Conservation (phyloP, 2,329 filamentous ascomycete species). For the Aspergillus puulaauensis region DNA sequence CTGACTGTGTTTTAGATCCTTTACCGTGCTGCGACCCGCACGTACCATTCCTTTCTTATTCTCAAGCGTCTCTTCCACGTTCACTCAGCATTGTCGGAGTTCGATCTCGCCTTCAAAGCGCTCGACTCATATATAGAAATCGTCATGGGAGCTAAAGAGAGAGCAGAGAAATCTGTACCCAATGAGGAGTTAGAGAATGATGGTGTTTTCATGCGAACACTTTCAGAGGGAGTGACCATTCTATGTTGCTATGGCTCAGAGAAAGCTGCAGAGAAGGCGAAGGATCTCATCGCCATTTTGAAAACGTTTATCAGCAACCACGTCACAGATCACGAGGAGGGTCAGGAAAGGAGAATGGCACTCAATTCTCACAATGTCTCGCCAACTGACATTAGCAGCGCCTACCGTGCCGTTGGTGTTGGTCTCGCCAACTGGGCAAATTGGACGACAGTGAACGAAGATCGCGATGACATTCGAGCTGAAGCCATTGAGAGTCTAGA, state of each 20-base stretch:
- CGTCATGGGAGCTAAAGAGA: slow-evolving; percentile 78
- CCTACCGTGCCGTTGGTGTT: slow-evolving; percentile 83
- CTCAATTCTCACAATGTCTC: slow-evolving; percentile 46
- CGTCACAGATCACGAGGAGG: slow-evolving; percentile 30
- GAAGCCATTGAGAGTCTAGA: slow-evolving; percentile 76
- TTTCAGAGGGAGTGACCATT: slow-evolving; percentile 75
- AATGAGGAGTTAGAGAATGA: slow-evolving; percentile 75
- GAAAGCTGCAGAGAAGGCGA: slow-evolving; percentile 75
- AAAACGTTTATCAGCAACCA: slow-evolving; percentile 72
- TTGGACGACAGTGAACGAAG: slow-evolving; percentile 71
- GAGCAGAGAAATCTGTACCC: slow-evolving; percentile 68
- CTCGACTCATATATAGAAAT: slow-evolving; percentile 92
- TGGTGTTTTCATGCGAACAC: slow-evolving; percentile 71
- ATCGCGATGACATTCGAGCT: slow-evolving; percentile 70
- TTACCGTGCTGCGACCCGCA: slow-evolving; percentile 87
- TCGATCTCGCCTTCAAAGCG: slow-evolving; percentile 85
- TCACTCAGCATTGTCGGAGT: slow-evolving; percentile 84
- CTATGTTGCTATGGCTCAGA: slow-evolving; percentile 78
- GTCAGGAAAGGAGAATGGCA: slow-evolving; percentile 21
- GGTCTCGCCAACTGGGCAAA: slow-evolving; percentile 85
- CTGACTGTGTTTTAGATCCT: slow-evolving; percentile 59
- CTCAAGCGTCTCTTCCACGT: slow-evolving; percentile 83
- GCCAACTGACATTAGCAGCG: slow-evolving; percentile 62
- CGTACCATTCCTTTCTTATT: slow-evolving; percentile 90
- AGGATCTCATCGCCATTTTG: slow-evolving; percentile 67